Base-by-base conservation (phyloP, 2,329 filamentous ascomycete species). In the Podosphaera xanthii region DNA sequence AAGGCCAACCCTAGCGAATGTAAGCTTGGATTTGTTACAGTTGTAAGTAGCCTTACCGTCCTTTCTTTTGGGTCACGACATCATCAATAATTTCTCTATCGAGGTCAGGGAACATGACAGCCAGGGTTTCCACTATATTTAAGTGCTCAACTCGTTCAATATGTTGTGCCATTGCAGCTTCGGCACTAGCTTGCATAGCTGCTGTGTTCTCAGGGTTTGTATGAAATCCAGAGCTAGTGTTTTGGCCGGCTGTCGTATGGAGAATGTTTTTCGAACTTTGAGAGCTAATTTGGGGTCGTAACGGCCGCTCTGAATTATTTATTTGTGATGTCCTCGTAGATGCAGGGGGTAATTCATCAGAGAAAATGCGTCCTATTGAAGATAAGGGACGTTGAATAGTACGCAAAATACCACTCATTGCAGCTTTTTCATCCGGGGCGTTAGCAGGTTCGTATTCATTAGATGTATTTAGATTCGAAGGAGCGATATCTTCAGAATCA, bases 71-170 rank as follows among this genome's bases (percentile, higher is more conserved):
- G 70, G 91, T 83, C 34, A 98, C 92, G 48, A 98, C 92, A 72
- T 98, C 92, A 67, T 90, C 90, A 68, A 98, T 97, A 44, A 98
- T 79, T 56, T 98, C 94, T 67, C 82, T 81, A 70, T 98, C 92
- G 57, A 98, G 75, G 68, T 94, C 89, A 0, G 92, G 92, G 70
- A 98, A 98, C 92, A 98, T 98, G 65, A 88, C 86, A 55, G 87
- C 83, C 60, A 98, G 73, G 42, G 92, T 97, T 72, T 97, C 92
- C 2, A 97, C 91, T 6, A 98, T 83, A 65, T 89, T 91, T 59
- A 81, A 77, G 71, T 97, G 90, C 74, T 98, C 92, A 59, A 84
- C 83, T 42, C 82, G 77, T 64, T 92, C 83, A 61, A 97, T 81
- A 14, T 86, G 77, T 63, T 89, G 81, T 6, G 91, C 91, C 70